Evolutionary conservation across 2,329 filamentous ascomycete species (phyloP).

Genomic region (Fusarium sp.): DNA sequence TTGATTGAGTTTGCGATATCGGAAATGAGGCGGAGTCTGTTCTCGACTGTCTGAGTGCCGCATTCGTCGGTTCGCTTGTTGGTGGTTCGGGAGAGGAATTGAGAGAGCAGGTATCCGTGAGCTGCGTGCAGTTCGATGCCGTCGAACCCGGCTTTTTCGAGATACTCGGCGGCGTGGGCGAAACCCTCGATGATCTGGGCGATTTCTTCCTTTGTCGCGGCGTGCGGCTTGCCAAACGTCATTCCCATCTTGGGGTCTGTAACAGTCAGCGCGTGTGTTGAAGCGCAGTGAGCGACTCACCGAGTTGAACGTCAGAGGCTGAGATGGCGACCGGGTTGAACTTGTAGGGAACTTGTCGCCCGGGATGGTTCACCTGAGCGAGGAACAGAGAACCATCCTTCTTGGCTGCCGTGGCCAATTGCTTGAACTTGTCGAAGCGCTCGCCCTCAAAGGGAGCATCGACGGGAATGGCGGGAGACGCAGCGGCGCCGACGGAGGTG

Average conservation of each 20-base stretch:
- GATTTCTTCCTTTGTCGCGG: slow-evolving; percentile 65
- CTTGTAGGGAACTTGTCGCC: slow-evolving; percentile 55
- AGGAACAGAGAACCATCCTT: slow-evolving; percentile 68
- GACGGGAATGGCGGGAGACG: slow-evolving; percentile 67
- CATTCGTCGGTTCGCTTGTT: slow-evolving; percentile 63
- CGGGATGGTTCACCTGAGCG: slow-evolving; percentile 61
- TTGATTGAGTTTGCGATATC: slow-evolving; percentile 53
- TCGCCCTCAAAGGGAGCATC: slow-evolving; percentile 61
- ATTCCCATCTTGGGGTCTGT: slow-evolving; percentile 39
- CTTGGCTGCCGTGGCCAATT: slow-evolving; percentile 64
- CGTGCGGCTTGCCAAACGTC: slow-evolving; percentile 59
- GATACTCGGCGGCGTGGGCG: slow-evolving; percentile 68
- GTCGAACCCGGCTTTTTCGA: slow-evolving; percentile 69
- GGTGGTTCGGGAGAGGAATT: slow-evolving; percentile 60
- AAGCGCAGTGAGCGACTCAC: not conserved
- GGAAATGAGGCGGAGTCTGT: slow-evolving; percentile 55
- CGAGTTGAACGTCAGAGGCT: slow-evolving; percentile 52
- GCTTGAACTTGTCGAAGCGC: slow-evolving; percentile 70
- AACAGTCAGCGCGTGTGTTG: not conserved
- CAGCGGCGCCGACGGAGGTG: slow-evolving; percentile 63
- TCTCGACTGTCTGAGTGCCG: slow-evolving; percentile 54
- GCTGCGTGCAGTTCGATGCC: slow-evolving; percentile 62
- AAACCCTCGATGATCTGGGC: slow-evolving; percentile 67
- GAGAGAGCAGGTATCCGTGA: slow-evolving; percentile 62
- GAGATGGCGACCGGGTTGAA: slow-evolving; percentile 53